Percentiles rank a stretch among this genome's conserved stretches.
phyloP scores from a whole-genome alignment of 1,284 basidiomycete species.

The Moniliophthora roreri region DNA sequence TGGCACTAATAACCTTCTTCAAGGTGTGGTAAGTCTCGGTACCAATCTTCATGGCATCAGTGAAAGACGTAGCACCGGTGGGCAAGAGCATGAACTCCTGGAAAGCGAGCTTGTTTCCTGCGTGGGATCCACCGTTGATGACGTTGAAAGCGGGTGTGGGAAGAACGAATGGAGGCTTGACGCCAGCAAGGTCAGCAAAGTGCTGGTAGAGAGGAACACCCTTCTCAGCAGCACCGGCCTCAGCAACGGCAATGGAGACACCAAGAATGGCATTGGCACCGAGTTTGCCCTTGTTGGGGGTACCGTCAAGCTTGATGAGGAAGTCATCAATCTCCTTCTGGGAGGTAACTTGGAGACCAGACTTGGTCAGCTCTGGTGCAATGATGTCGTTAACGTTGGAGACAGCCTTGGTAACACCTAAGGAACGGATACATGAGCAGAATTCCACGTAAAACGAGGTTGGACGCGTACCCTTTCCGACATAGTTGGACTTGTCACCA shows the following conservation, averaged over 20 bases:
- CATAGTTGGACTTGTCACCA: conserved; percentile 89
- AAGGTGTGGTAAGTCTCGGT: conserved; percentile 98
- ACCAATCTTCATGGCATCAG: conserved; percentile 98
- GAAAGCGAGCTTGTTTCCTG: conserved; percentile 99
- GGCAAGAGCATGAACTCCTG: conserved; percentile 99
- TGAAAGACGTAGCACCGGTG: conserved; percentile 89
- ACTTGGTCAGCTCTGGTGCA: conserved; percentile 87
- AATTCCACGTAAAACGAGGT: conserved; percentile 12
- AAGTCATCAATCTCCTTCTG: conserved; percentile 99
- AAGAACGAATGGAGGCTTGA: conserved; percentile 91
- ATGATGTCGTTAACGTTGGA: conserved; percentile 93
- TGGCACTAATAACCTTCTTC: conserved; percentile 99
- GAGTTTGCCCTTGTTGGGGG: conserved; percentile 98
- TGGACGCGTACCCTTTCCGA: conserved; percentile 83
- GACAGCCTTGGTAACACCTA: conserved; percentile 93
- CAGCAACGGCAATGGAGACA: conserved; percentile 94
- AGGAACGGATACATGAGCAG: conserved; percentile 15
- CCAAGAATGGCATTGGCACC: conserved; percentile 99
- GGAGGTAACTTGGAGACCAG: conserved; percentile 83
- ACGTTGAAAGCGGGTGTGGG: conserved; percentile 97
- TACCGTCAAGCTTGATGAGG: conserved; percentile 97
- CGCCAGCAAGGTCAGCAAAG: conserved; percentile 92
- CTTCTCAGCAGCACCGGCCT: conserved; percentile 94
- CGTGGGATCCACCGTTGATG: conserved; percentile 99
- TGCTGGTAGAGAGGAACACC: conserved; percentile 96